Percentiles rank a stretch among this genome's conserved stretches.
Conservation (phyloP, 2,329 filamentous ascomycete genomes). For the Verticillium isaacii region DNA sequence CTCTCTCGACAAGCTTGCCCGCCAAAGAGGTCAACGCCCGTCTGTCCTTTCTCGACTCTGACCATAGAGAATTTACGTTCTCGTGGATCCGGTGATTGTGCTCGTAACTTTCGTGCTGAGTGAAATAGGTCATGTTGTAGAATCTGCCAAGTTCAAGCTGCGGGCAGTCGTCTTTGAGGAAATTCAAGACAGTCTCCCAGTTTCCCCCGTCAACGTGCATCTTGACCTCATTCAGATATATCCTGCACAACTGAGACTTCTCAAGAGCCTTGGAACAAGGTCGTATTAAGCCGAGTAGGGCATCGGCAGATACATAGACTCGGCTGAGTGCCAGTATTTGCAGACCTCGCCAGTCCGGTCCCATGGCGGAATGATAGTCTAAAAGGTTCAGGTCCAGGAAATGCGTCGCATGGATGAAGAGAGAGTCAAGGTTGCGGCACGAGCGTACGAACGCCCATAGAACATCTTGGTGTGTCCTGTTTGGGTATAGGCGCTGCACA, state of each 20-base stretch:
- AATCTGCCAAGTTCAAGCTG: not conserved
- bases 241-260: not conserved
- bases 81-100: constrained; percentile 2
- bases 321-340: not conserved
- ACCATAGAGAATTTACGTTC: not conserved
- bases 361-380: not conserved
- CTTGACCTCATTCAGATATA: constrained; percentile 1
- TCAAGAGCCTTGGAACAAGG: not conserved
- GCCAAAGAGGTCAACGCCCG: not conserved
- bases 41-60: not conserved
- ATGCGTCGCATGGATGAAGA: constrained; percentile 2
- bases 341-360: not conserved
- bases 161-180: not conserved
- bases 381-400: constrained; percentile 3
- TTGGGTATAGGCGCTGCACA: constrained; percentile 2
- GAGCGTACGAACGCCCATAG: constrained; percentile 4
- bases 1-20: not conserved
- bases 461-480: constrained; percentile 3
- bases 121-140: constrained; percentile 3
- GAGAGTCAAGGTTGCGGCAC: constrained; percentile 3
- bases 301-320: not conserved
- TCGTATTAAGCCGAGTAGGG: not conserved
- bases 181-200: constrained; percentile 2
- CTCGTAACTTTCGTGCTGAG: not conserved
- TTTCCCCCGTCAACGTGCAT: constrained; percentile 2